Evolutionary conservation across 768 basidiomycete genomes (phyloP).

Genomic region (Sarcomyxa edulis): DNA sequence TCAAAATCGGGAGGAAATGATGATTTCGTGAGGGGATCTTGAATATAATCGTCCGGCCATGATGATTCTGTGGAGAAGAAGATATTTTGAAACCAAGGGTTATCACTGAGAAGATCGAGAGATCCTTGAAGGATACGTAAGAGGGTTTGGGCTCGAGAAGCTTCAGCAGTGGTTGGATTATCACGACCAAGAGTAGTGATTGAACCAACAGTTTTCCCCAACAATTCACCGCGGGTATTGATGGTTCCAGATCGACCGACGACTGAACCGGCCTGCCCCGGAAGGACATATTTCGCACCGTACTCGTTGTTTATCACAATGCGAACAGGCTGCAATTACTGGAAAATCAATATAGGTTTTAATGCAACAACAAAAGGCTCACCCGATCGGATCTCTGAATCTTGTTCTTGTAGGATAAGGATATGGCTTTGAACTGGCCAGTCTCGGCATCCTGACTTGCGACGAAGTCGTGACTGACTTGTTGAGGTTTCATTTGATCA

Average conservation of each 20-base stretch:
- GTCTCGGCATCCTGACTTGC: constrained; percentile 16
- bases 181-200: constrained; percentile 52
- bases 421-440: background rate
- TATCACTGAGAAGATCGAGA: constrained; percentile 27
- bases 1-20: constrained; percentile 1
- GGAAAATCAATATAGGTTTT: background rate
- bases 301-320: constrained; percentile 1
- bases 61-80: constrained; percentile 33
- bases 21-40: background rate
- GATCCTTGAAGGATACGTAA: constrained; percentile 39
- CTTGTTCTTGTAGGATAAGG: constrained; percentile 1
- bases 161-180: constrained; percentile 55
- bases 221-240: constrained; percentile 29
- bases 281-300: constrained; percentile 2
- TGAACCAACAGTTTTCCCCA: constrained; percentile 30
- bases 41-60: constrained; percentile 38
- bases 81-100: constrained; percentile 46
- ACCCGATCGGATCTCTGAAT: constrained; percentile 2
- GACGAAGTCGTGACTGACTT: constrained; percentile 36
- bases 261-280: constrained; percentile 1
- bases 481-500: constrained; percentile 40
- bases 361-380: background rate
- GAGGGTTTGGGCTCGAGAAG: constrained; percentile 33
- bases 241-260: constrained; percentile 3
- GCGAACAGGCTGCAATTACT: constrained; percentile 2